Conservation (phyloP, 2,329 filamentous ascomycete species). For the Thelonectria rubi region DNA sequence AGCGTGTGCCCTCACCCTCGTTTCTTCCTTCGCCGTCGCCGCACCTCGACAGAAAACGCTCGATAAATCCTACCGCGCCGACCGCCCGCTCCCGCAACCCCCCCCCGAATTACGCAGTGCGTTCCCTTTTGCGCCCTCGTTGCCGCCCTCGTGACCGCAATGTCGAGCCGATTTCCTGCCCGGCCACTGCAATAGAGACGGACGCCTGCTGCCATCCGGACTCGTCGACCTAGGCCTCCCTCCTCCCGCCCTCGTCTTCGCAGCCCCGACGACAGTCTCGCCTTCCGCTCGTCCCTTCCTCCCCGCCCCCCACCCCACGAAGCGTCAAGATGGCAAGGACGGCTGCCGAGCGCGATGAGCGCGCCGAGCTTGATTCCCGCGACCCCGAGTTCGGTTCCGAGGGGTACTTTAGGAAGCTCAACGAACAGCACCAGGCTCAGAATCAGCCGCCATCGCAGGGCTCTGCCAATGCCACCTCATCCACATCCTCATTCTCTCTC, state of each 20-base stretch:
- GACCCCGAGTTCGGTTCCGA: constrained; percentile 73
- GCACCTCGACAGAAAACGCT: constrained; percentile 12
- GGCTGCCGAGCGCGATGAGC: constrained; percentile 41
- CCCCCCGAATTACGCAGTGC: constrained; percentile 12
- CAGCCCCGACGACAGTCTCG: constrained; percentile 15
- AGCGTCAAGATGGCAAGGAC: constrained; percentile 47
- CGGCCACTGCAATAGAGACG: constrained; percentile 47
- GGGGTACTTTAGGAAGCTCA: constrained; percentile 70
- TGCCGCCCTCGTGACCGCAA: constrained; percentile 38
- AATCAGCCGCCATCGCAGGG: constrained; percentile 40
- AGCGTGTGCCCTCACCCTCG: constrained; percentile 10
- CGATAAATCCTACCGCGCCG: constrained; percentile 7
- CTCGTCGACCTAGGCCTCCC: constrained; percentile 41
- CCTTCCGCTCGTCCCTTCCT: constrained; percentile 34
- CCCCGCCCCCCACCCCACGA: neutral
- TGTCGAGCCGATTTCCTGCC: constrained; percentile 43
- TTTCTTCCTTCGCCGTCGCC: constrained; percentile 13
- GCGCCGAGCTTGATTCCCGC: constrained; percentile 62
- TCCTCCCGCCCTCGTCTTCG: constrained; percentile 21
- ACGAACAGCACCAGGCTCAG: constrained; percentile 59
- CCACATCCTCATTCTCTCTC: constrained; percentile 57
- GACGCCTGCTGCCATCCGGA: constrained; percentile 43
- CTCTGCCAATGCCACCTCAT: constrained; percentile 36
- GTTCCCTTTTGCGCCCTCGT: constrained; percentile 20
- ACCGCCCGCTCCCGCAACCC: constrained; percentile 20